Base-by-base conservation (phyloP, 2,329 filamentous ascomycete species). In the Pseudocercospora eumusae region DNA sequence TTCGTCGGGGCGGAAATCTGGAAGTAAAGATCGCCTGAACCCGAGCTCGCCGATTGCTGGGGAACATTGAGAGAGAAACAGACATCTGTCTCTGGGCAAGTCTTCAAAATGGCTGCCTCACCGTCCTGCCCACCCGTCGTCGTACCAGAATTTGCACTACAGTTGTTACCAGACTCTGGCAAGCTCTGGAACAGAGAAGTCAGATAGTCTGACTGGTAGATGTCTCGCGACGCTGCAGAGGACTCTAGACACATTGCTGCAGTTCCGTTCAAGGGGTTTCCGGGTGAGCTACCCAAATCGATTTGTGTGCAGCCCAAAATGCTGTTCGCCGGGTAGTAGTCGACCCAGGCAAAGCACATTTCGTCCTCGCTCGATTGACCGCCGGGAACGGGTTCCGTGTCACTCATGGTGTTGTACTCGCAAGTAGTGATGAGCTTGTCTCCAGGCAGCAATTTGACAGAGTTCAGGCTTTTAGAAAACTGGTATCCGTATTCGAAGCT, bases 11-110 rank as follows among this genome's bases (percentile, higher is more conserved):
- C 82, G 45, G 78, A 80, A 54, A 86, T 77, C 60, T 84, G 82
- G 68, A 86, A 81, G 71, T 80, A 86, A 54, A 87, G 81, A 61
- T 85, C 81, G n/a, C 84, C 83, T 27, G 65, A 75, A 8, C 80
- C 80, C 13, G 78, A 80, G 2, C 76, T 78, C 0, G 80, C 79
- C 3, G 83, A 84, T 31, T 73, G 70, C 23, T 78, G 71, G 3
- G 84, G 84, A 2, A 86, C 79, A 69, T 83, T 84, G 64, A 86
- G 75, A 5, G 76, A 76, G 69, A 79, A 85, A 72, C 77, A 78
- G 20, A 80, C 72, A 36, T 75, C 62, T 15, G 52, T 27, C 18
- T 49, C 45, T 9, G 45, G 45, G 21, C 45, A 49, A 13, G 45
- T 49, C 23, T 25, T 49, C 21, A 49, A 49, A 15, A 49, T 49